These are phyloP conservation scores for Candida gorgasii DNA, from an alignment of 805 yeast species.

Conservation along the genomic window DNA sequence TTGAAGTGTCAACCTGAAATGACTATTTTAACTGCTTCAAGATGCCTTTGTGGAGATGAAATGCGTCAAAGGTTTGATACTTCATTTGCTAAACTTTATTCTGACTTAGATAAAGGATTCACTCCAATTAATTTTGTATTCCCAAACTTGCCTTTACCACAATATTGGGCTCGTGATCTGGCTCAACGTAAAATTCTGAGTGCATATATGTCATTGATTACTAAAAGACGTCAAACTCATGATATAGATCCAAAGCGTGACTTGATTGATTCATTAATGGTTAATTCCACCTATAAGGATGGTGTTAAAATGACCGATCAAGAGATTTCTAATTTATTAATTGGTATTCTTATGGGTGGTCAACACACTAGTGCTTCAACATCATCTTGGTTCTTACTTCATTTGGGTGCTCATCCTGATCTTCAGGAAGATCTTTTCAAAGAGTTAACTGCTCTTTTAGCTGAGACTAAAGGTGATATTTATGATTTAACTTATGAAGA, in stretches of 20 bases:
- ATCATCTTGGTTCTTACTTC: slow-evolving; percentile 91
- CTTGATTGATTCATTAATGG: slow-evolving; percentile 84
- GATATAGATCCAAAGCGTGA: slow-evolving; percentile 81
- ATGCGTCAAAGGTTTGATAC: slow-evolving; percentile 81
- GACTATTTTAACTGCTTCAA: slow-evolving; percentile 94
- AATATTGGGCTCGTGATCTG: slow-evolving; percentile 77
- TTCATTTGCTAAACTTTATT: slow-evolving; percentile 79
- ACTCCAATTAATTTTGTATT: slow-evolving; percentile 94
- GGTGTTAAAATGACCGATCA: slow-evolving; percentile 93
- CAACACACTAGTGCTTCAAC: slow-evolving; percentile 98
- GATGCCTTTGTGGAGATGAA: slow-evolving; percentile 89
- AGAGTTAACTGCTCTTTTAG: slow-evolving; percentile 69
- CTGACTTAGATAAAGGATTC: slow-evolving; percentile 95
- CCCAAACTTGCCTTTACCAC: slow-evolving; percentile 88
- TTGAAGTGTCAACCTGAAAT: slow-evolving; percentile 89
- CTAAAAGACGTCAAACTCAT: slow-evolving; percentile 68
- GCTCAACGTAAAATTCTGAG: slow-evolving; percentile 82
- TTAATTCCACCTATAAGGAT: slow-evolving; percentile 82
- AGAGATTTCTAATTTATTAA: slow-evolving; percentile 85
- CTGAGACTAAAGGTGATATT: slow-evolving; percentile 46
- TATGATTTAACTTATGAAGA: slow-evolving; percentile 77
- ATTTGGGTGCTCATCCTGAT: slow-evolving; percentile 83
- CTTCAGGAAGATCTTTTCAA: slow-evolving; percentile 77
- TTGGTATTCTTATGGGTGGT: slow-evolving; percentile 98
- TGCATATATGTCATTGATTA: slow-evolving; percentile 80